These are phyloP conservation scores for Vitis labrusca DNA, from an alignment of 164 flowering plant species.

Conservation along the genomic window DNA sequence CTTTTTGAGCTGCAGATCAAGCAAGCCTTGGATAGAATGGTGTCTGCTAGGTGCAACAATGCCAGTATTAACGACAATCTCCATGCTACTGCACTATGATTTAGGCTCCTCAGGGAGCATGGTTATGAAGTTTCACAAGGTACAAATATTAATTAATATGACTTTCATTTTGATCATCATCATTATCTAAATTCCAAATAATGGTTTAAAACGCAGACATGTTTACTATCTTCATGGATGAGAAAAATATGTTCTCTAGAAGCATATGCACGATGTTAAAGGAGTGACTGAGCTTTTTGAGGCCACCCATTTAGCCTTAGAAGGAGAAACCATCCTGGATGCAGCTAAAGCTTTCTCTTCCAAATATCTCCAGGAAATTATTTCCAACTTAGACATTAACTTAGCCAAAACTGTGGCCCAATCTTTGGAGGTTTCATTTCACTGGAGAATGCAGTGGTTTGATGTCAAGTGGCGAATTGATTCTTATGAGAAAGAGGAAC, in stretches of 20 bases:
- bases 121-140: constrained; percentile 34
- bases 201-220: constrained; percentile 22
- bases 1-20: constrained; percentile 29
- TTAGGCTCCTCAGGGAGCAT: constrained; percentile 33
- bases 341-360: constrained; percentile 26
- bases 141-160: background rate
- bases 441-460: constrained; percentile 33
- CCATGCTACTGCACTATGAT: constrained; percentile 25
- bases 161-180: no score
- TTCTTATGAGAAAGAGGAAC: constrained; percentile 8
- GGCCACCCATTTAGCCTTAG: constrained; percentile 32
- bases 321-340: constrained; percentile 32
- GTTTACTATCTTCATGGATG: constrained; percentile 26
- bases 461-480: constrained; percentile 37
- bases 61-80: constrained; percentile 1
- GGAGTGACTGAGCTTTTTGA: constrained; percentile 39
- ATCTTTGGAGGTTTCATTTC: constrained; percentile 34
- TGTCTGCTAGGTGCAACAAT: background rate
- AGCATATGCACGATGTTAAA: constrained; percentile 7
- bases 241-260: constrained; percentile 20
- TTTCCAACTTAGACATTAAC: constrained; percentile 4
- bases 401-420: constrained; percentile 17
- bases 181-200: background rate
- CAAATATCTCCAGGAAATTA: constrained; percentile 6
- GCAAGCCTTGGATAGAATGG: constrained; percentile 13